Conservation (phyloP, 306 rosid genomes). For the Fagus crenata region DNA sequence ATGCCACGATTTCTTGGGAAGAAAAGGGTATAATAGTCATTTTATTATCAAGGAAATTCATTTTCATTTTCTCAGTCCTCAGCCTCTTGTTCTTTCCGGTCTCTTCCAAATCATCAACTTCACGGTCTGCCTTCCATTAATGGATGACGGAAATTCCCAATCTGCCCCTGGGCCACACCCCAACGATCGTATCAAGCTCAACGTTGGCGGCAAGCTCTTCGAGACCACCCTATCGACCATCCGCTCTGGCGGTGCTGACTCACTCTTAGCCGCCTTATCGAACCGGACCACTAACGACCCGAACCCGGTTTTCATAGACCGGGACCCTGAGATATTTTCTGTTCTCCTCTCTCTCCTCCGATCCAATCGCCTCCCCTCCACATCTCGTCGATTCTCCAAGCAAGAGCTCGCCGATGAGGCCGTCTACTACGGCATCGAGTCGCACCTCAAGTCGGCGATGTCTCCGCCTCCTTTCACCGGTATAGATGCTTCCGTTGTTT, state of each 20-base stretch:
- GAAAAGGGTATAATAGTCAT: too few relatives aligned
- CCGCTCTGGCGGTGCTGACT: conserved; percentile 73
- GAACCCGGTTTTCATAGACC: conserved; percentile 76
- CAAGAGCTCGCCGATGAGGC: conserved; percentile 86
- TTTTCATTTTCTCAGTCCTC: too few relatives aligned
- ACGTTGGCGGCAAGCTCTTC: conserved; percentile 86
- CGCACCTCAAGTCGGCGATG: conserved; percentile 55
- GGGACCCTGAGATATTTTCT: conserved; percentile 81
- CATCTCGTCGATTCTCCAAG: conserved; percentile 58
- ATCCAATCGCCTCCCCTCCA: conserved; percentile 61
- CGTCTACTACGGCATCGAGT: conserved; percentile 68
- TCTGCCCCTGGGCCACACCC: conserved; percentile 10
- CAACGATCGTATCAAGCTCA: conserved; percentile 66
- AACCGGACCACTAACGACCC: conserved; percentile 44
- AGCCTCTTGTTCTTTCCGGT: too few relatives aligned
- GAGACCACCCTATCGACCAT: conserved; percentile 69
- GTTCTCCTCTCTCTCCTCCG: conserved; percentile 78
- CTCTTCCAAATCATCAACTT: too few relatives aligned
- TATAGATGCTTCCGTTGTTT: conserved; percentile 62
- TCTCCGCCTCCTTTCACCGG: conserved; percentile 63
- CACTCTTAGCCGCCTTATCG: conserved; percentile 65
- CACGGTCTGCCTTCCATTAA: too few relatives aligned
- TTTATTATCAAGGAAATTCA: too few relatives aligned
- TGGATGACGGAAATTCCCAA: conserved; percentile 43
- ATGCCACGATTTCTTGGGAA: too few relatives aligned